These are phyloP conservation scores for Lophium mytilinum DNA, from an alignment of 495 filamentous ascomycete species.

Conservation along the genomic window DNA sequence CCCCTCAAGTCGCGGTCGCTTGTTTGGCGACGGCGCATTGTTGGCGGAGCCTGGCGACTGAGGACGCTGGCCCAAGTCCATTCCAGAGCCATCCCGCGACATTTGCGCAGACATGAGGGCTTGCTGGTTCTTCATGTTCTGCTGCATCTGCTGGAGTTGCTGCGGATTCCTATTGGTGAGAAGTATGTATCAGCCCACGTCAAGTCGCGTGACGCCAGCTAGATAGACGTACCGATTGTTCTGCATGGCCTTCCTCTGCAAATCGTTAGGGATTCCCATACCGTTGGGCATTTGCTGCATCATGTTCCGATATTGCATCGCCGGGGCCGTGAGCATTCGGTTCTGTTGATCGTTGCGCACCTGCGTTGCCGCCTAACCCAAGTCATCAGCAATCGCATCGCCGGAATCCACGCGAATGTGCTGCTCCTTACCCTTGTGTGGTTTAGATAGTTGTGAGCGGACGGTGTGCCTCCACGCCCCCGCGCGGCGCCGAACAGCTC, in stretches of 20 bases:
- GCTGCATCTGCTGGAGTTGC: conserved; percentile 55
- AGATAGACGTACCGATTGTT: conserved; percentile 53
- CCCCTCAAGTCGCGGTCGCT: conserved; percentile 79
- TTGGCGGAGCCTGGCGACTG: conserved; percentile 76
- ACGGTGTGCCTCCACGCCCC: conserved; percentile 43
- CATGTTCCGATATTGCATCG: conserved; percentile 48
- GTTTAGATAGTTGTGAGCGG: conserved; percentile 60
- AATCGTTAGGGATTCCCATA: conserved; percentile 45
- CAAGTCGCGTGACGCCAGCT: too few relatives aligned
- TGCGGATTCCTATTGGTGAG: conserved; percentile 43
- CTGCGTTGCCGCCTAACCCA: conserved; percentile 53
- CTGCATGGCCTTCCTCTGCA: conserved; percentile 67
- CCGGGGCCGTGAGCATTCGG: conserved; percentile 62
- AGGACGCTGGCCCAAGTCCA: conserved; percentile 76
- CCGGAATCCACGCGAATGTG: too few relatives aligned
- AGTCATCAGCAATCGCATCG: not conserved
- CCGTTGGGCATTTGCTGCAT: conserved; percentile 47
- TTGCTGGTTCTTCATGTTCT: conserved; percentile 55
- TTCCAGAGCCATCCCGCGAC: conserved; percentile 76
- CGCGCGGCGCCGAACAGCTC: conserved; percentile 80
- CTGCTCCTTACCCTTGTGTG: conserved; percentile 65
- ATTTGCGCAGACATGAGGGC: conserved; percentile 60
- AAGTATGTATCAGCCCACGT: too few relatives aligned
- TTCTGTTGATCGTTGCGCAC: conserved; percentile 43
- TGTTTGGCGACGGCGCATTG: conserved; percentile 79